Percentiles rank a stretch among this genome's conserved stretches.
Evolutionary conservation across 2,329 filamentous ascomycete genomes (phyloP).

Genomic region (Lachnellula willkommii): DNA sequence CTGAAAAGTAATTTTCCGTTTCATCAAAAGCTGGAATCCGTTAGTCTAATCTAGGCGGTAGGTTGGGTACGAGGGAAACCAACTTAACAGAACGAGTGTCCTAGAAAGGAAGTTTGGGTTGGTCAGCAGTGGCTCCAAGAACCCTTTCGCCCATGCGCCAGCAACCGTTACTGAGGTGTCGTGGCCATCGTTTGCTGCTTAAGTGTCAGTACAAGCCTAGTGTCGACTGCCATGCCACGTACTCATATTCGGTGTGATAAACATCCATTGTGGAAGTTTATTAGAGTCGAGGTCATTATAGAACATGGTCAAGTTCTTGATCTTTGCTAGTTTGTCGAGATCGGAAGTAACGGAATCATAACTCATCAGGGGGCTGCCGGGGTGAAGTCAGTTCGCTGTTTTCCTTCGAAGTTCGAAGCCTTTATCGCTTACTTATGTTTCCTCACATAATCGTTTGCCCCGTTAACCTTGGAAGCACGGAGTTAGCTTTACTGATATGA

Average conservation of each 20-base stretch:
- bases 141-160: conserved; percentile 61
- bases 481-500: no score
- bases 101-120: conserved; percentile 67
- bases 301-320: conserved; percentile 70
- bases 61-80: conserved; percentile 46
- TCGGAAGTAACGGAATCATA: conserved; percentile 59
- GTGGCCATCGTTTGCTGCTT: conserved; percentile 62
- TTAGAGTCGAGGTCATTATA: conserved; percentile 58
- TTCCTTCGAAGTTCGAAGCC: conserved; percentile 14
- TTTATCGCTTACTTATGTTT: conserved; percentile 60
- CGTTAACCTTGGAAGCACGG: not conserved
- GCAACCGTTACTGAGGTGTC: conserved; percentile 65
- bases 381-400: not conserved
- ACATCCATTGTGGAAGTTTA: conserved; percentile 65
- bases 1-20: conserved; percentile 58
- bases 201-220: not conserved
- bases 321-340: conserved; percentile 55
- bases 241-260: conserved; percentile 68
- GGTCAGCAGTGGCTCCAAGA: conserved; percentile 64
- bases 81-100: conserved; percentile 65
- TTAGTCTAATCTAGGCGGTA: conserved; percentile 61
- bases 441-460: conserved; percentile 60
- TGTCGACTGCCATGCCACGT: not conserved
- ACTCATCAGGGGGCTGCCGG: conserved; percentile 45
- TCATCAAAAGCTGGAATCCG: conserved; percentile 67